Percentiles rank a stretch among this genome's conserved stretches.
These are phyloP conservation scores for Harringtonia aguacate DNA, from an alignment of 2,329 filamentous ascomycete species.

Conservation along the genomic window DNA sequence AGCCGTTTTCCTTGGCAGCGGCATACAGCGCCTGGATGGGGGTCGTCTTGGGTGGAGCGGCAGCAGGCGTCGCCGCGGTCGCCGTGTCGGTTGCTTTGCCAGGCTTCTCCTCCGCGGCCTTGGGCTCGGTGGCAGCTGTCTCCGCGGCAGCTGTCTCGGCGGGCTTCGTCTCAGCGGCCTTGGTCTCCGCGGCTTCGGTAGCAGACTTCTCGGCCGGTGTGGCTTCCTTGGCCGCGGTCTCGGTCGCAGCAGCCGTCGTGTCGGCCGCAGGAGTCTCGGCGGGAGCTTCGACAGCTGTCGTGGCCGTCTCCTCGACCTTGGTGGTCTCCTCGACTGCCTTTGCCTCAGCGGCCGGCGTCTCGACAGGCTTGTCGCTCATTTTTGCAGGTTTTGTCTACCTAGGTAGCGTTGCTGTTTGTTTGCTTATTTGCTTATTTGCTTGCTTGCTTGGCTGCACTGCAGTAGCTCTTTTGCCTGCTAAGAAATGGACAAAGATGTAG, in stretches of 20 bases:
- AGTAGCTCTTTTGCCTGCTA: too few relatives aligned
- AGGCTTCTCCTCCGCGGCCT: background rate
- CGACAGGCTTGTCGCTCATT: conserved; percentile 11
- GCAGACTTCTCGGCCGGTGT: conserved; percentile 8
- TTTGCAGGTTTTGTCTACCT: too few relatives aligned
- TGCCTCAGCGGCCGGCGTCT: conserved; percentile 6
- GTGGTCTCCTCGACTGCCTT: conserved; percentile 1
- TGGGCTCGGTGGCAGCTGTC: too few relatives aligned
- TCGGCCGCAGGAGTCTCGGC: background rate
- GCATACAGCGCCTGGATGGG: conserved; percentile 16
- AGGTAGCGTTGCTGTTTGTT: background rate
- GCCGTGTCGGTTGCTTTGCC: background rate
- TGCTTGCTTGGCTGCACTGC: too few relatives aligned
- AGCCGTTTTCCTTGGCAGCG: conserved; percentile 21
- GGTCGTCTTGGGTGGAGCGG: background rate
- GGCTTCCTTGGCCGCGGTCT: background rate
- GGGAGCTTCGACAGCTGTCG: background rate
- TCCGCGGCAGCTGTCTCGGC: background rate
- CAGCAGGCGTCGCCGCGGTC: background rate
- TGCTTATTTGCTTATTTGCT: background rate
- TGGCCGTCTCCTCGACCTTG: background rate
- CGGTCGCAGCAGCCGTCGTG: background rate
- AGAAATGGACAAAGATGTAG: too few relatives aligned
- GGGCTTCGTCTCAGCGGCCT: background rate
- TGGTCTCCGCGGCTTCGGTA: conserved; percentile 1